phyloP scores from a whole-genome alignment of 2,329 filamentous ascomycete genomes.

The Fusarium sp. region DNA sequence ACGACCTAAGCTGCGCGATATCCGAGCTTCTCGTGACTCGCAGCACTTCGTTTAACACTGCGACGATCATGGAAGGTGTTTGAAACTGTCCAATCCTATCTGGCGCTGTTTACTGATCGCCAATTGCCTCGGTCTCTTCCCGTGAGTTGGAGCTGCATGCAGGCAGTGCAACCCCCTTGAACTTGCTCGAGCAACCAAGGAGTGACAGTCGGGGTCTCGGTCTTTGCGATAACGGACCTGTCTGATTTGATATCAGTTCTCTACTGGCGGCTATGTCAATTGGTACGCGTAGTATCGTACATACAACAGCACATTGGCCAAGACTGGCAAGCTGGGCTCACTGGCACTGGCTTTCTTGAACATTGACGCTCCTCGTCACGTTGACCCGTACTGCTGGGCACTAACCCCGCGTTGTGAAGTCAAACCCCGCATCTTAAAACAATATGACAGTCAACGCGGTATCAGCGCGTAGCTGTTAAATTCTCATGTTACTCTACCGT shows the following conservation, averaged over 20 bases:
- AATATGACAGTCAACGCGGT: slow-evolving; percentile 32
- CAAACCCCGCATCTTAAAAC: slow-evolving; percentile 40
- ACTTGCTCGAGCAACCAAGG: slow-evolving; percentile 3
- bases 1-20: slow-evolving; percentile 4
- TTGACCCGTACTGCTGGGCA: slow-evolving; percentile 35
- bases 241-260: slow-evolving; percentile 34
- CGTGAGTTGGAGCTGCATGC: slow-evolving; percentile 14
- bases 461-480: slow-evolving; percentile 43
- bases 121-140: slow-evolving; percentile 36
- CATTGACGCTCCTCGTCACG: slow-evolving; percentile 31
- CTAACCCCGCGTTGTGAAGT: slow-evolving; percentile 43
- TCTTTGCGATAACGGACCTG: slow-evolving; percentile 22
- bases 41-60: slow-evolving; percentile 15
- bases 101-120: slow-evolving; percentile 21
- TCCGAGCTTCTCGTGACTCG: slow-evolving; percentile 21
- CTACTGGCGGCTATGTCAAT: background rate
- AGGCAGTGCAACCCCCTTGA: slow-evolving; percentile 21
- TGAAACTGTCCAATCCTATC: slow-evolving; percentile 26
- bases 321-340: background rate
- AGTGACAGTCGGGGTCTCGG: slow-evolving; percentile 29
- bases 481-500: slow-evolving; percentile 10
- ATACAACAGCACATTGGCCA: background rate
- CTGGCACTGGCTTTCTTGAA: background rate
- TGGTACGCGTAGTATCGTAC: background rate
- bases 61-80: slow-evolving; percentile 25